phyloP scores from a whole-genome alignment of 495 filamentous ascomycete species.

The Aspergillus ostianus region DNA sequence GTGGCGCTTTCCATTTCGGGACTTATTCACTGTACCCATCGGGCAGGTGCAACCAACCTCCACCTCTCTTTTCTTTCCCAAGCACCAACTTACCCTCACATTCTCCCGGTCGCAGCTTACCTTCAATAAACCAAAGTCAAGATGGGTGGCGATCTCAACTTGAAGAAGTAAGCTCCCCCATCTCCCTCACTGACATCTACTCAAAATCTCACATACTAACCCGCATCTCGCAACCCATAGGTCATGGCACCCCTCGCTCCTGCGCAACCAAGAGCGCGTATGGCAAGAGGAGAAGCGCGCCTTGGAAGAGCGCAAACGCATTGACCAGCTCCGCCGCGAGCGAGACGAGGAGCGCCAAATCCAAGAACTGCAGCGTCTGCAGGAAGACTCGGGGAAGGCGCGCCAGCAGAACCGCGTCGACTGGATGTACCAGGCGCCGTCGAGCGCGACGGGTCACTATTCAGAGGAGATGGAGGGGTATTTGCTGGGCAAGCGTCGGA shows the following conservation, averaged over 20 bases:
- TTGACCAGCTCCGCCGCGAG: slow-evolving; percentile 84
- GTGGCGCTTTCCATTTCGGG: slow-evolving; percentile 8
- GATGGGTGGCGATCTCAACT: slow-evolving; percentile 87
- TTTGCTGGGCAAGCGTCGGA: slow-evolving; percentile 84
- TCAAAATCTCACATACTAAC: neutral
- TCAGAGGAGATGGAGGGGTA: slow-evolving; percentile 94
- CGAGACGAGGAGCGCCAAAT: slow-evolving; percentile 90
- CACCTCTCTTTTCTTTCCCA: slow-evolving; percentile 8
- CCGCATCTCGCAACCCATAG: slow-evolving; percentile 15
- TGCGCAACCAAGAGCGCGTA: slow-evolving; percentile 79
- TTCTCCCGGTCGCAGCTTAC: slow-evolving; percentile 11
- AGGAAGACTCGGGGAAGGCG: slow-evolving; percentile 82
- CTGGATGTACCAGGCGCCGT: slow-evolving; percentile 95
- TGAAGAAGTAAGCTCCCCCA: slow-evolving; percentile 68
- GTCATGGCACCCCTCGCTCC: slow-evolving; percentile 85
- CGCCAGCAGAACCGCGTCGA: slow-evolving; percentile 78
- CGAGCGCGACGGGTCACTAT: slow-evolving; percentile 72
- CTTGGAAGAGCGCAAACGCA: slow-evolving; percentile 91
- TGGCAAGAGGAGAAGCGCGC: slow-evolving; percentile 88
- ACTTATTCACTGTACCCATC: neutral
- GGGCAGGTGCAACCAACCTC: neutral
- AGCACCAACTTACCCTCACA: slow-evolving; percentile 8
- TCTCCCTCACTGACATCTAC: neutral
- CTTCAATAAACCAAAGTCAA: slow-evolving; percentile 30
- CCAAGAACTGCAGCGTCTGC: slow-evolving; percentile 85